Conservation (phyloP, 192 early-diverging fungal species). For the Phlyctochytrium arcticum region DNA sequence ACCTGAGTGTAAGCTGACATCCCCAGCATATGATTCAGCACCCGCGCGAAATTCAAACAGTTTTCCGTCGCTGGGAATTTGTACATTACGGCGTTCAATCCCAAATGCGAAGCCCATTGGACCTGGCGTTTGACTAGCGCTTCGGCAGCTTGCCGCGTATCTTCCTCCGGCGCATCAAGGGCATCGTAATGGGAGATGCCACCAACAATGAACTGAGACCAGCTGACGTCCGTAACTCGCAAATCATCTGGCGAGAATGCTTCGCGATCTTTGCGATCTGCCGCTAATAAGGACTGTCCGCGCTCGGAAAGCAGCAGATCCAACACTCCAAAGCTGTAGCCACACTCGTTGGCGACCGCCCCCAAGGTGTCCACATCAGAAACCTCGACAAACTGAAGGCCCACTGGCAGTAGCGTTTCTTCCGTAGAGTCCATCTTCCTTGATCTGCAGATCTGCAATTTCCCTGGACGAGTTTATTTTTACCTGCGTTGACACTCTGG, state of each 20-base stretch:
- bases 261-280: neutral
- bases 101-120: constrained; percentile 68
- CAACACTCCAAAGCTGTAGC: constrained; percentile 19
- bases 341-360: neutral
- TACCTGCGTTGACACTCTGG: too few relatives aligned
- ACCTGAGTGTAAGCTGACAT: constrained; percentile 38
- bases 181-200: constrained; percentile 20
- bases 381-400: constrained; percentile 7
- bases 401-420: neutral
- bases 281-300: neutral
- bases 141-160: constrained; percentile 9
- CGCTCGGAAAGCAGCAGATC: constrained; percentile 10
- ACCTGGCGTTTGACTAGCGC: constrained; percentile 41
- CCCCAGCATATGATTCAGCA: constrained; percentile 27
- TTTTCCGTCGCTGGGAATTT: constrained; percentile 31
- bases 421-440: neutral
- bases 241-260: constrained; percentile 17
- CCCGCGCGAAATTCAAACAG: constrained; percentile 57
- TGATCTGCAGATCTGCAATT: too few relatives aligned
- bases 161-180: constrained; percentile 14
- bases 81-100: constrained; percentile 55
- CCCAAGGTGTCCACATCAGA: constrained; percentile 1
- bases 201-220: constrained; percentile 17
- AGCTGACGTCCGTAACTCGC: constrained; percentile 6
- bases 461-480: too few relatives aligned